Base-by-base conservation (phyloP, 768 basidiomycete species). In the Hysterangium stoloniferum region DNA sequence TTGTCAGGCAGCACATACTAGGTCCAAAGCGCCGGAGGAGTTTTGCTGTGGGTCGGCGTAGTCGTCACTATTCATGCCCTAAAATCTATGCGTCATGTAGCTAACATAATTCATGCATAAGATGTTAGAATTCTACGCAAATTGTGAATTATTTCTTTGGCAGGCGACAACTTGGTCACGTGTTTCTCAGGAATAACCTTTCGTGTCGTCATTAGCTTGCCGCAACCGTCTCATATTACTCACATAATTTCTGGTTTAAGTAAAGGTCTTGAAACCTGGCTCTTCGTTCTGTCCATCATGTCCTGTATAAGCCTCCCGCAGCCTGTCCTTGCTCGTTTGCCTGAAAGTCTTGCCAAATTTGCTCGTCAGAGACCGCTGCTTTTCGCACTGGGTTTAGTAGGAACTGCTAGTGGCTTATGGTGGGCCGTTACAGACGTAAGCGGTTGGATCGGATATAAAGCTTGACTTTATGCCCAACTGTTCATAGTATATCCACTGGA, bases 51-150 rank as follows among this genome's bases (percentile, higher is more conserved):
- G 2, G 24, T 20, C n/a, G 9, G 41, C 41, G 29, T 42, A 19
- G 24, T 42, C 9, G 9, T 9, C n/a, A 42, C 28, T 11, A 27
- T 27, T 25, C 41, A 42, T 42, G 41, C 24, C 24, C 28, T 22
- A 42, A 24, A 42, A 42, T 42, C 41, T 42, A 42, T 42, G 41
- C 19, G 17, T 22, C 41, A 42, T 42, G 41, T 9, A 34, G 33
- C n/a, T n/a, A n/a, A n/a, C n/a, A n/a, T n/a, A n/a, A n/a, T n/a
- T n/a, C n/a, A n/a, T n/a, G n/a, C n/a, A n/a, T n/a, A n/a, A n/a
- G n/a, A n/a, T n/a, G n/a, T n/a, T n/a, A n/a, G n/a, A n/a, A n/a
- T n/a, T n/a, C n/a, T n/a, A n/a, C n/a, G n/a, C n/a, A n/a, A n/a
- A n/a, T n/a, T n/a, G n/a, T n/a, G n/a, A n/a, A n/a, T n/a, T n/a